Evolutionary conservation across 2,329 filamentous ascomycete species (phyloP).

Genomic region (Endoconidiophora laricicola): DNA sequence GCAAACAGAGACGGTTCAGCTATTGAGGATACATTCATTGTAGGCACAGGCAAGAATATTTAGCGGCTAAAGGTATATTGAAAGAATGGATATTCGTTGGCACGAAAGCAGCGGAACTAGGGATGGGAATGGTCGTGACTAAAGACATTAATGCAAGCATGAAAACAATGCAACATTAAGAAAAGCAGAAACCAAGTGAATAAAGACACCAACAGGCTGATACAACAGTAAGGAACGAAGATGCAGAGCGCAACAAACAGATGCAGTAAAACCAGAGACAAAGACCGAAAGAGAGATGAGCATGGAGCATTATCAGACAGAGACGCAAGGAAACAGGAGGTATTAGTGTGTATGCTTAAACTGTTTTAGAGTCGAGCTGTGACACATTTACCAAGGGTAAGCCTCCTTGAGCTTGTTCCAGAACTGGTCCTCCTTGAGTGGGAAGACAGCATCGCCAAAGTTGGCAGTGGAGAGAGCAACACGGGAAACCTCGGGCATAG

Average conservation of each 20-base stretch:
- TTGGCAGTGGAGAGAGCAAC: conserved; percentile 22
- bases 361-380: too few species aligned
- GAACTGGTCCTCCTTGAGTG: conserved; percentile 23
- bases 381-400: conserved; percentile 4
- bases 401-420: conserved; percentile 14
- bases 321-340: not conserved
- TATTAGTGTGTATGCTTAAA: not conserved
- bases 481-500: conserved; percentile 20
- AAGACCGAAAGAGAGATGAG: not conserved
- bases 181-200: not conserved
- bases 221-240: not conserved
- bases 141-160: not conserved
- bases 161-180: not conserved
- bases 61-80: too few species aligned
- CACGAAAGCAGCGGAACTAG: not conserved
- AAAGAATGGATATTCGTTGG: not conserved
- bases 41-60: not conserved
- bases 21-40: too few species aligned
- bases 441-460: conserved; percentile 26
- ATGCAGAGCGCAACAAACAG: not conserved
- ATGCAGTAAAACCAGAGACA: not conserved
- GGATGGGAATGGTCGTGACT: not conserved
- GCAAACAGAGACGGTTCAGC: too few species aligned
- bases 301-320: not conserved
- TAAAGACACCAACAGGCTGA: not conserved